Evolutionary conservation across 2,329 filamentous ascomycete genomes (phyloP).

Genomic region (Xenoacremonium recifei): DNA sequence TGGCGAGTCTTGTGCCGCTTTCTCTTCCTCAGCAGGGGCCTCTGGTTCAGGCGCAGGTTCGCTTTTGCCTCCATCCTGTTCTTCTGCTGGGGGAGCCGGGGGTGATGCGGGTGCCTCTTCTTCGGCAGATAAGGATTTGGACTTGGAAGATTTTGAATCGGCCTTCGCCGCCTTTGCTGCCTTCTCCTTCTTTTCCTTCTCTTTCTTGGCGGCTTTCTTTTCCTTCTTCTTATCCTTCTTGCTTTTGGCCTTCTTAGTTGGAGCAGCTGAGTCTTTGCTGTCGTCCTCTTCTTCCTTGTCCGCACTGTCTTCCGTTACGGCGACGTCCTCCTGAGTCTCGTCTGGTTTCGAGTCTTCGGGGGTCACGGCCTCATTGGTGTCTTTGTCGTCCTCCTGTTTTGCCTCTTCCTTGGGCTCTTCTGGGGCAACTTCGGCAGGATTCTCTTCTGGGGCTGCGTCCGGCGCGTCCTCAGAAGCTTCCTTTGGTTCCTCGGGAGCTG

Average conservation of each 20-base stretch:
- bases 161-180: constrained; percentile 10
- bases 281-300: constrained; percentile 6
- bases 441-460: neutral
- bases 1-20: constrained; percentile 1
- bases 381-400: no score
- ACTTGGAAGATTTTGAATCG: neutral
- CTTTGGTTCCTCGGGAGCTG: neutral
- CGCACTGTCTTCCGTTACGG: neutral
- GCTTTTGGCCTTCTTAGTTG: constrained; percentile 13
- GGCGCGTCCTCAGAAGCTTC: constrained; percentile 1
- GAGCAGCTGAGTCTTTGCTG: constrained; percentile 6
- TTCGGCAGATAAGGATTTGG: neutral
- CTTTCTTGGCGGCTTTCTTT: constrained; percentile 30
- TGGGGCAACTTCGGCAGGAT: neutral
- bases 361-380: no score
- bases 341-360: neutral
- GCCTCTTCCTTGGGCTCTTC: neutral
- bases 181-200: constrained; percentile 54
- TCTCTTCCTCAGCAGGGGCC: neutral
- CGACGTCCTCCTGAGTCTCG: constrained; percentile 4
- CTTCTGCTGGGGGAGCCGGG: neutral
- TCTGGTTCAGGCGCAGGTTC: neutral
- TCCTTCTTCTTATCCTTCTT: constrained; percentile 22
- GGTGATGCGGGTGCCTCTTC: neutral
- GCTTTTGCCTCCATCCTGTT: neutral